Evolutionary conservation across 441 rosid species (phyloP).

Genomic region (Biscutella laevigata): DNA sequence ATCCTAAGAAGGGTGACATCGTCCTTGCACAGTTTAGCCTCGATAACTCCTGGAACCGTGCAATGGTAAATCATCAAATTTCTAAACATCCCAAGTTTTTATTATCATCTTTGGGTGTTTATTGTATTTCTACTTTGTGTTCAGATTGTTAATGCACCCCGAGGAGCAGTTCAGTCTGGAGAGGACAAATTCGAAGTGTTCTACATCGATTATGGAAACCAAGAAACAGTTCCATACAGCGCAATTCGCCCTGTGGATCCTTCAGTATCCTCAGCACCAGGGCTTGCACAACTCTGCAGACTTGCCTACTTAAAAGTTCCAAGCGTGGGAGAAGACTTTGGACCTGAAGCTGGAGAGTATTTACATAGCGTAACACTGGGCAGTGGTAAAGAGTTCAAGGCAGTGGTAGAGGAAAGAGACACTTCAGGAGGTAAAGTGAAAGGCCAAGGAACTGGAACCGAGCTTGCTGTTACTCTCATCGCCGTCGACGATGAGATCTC

Average conservation of each 20-base stretch:
- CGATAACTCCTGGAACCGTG: constrained; percentile 95
- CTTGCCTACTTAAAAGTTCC: constrained; percentile 90
- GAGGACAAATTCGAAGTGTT: constrained; percentile 84
- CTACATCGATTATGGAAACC: constrained; percentile 92
- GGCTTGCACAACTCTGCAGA: constrained; percentile 87
- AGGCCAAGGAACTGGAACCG: constrained; percentile 89
- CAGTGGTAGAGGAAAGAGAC: constrained; percentile 81
- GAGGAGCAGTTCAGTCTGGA: constrained; percentile 57
- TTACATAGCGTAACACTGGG: constrained; percentile 49
- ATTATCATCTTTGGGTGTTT: constrained; percentile 1
- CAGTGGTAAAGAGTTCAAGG: constrained; percentile 63
- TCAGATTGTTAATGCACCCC: constrained; percentile 86
- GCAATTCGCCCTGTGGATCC: constrained; percentile 65
- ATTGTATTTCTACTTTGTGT: constrained; percentile 7
- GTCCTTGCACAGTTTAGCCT: constrained; percentile 87
- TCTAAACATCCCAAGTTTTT: neutral
- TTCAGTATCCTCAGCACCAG: constrained; percentile 59
- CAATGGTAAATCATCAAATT: constrained; percentile 53
- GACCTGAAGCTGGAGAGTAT: constrained; percentile 73
- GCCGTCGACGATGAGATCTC: constrained; percentile 77
- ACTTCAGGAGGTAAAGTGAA: constrained; percentile 77
- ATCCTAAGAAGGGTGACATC: constrained; percentile 79
- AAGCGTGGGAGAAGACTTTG: constrained; percentile 64
- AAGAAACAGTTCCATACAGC: constrained; percentile 70
- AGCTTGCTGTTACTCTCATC: constrained; percentile 58